Evolutionary conservation across 2,329 filamentous ascomycete genomes (phyloP).

Genomic region (Blastomyces parvus): DNA sequence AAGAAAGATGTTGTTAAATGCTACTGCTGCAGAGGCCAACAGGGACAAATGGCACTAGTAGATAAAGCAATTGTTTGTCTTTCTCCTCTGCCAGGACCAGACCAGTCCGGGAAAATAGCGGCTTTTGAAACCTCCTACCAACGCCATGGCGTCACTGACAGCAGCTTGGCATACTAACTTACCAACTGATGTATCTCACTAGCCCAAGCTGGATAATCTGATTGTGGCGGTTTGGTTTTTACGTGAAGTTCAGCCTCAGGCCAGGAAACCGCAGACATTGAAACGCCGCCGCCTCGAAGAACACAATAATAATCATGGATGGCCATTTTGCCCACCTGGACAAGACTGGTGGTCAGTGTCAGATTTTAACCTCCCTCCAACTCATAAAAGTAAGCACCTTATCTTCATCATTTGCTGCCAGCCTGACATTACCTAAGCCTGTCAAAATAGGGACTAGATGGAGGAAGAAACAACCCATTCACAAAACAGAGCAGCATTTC

Average conservation of each 20-base stretch:
- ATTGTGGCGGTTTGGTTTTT: neutral
- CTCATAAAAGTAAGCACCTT: neutral
- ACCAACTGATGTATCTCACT: neutral
- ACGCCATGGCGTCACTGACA: neutral
- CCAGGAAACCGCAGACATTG: too few relatives aligned
- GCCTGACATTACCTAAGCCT: neutral
- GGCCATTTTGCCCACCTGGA: neutral
- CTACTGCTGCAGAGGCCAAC: neutral
- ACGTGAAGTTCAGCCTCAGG: neutral
- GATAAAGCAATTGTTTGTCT: neutral
- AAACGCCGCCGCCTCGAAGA: too few relatives aligned
- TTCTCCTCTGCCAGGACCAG: too few relatives aligned
- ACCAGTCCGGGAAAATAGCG: neutral
- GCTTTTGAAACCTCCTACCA: neutral
- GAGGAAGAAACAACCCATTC: too few relatives aligned
- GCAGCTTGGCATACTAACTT: neutral
- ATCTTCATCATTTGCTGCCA: neutral
- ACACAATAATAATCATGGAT: too few relatives aligned
- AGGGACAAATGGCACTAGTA: neutral
- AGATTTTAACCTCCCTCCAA: neutral
- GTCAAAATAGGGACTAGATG: neutral
- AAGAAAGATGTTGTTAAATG: neutral
- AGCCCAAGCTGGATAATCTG: neutral
- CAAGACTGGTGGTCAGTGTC: neutral
- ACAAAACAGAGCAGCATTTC: neutral